Percentiles rank a stretch among this genome's conserved stretches.
phyloP scores from a whole-genome alignment of 768 basidiomycete species.

The Ramaria rubella region DNA sequence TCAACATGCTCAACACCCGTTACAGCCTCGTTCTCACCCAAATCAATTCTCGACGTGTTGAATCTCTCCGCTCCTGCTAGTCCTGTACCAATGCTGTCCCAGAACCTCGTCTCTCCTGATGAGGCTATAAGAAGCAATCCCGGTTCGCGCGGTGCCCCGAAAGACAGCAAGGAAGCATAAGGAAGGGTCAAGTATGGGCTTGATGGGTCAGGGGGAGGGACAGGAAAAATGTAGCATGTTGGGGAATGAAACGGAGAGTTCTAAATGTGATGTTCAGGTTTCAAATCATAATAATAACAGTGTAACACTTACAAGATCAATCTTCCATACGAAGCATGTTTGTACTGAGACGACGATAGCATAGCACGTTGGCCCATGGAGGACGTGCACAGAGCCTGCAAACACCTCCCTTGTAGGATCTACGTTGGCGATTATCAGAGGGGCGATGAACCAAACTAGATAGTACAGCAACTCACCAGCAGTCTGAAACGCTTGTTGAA shows the following conservation, averaged over 20 bases:
- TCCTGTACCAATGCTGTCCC: conserved; percentile 82
- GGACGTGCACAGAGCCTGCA: conserved; percentile 6
- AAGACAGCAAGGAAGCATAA: conserved; percentile 53
- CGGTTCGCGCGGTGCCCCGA: conserved; percentile 66
- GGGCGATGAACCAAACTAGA: too few relatives aligned
- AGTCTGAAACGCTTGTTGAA: conserved; percentile 5
- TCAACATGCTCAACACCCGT: conserved; percentile 63
- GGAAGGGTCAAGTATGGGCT: conserved; percentile 30
- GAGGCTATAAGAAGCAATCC: conserved; percentile 75
- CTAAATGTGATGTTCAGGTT: neutral
- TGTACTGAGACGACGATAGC: conserved; percentile 1
- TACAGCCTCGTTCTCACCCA: conserved; percentile 50
- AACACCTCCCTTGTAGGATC: conserved; percentile 7
- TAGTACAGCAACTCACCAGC: conserved; percentile 1
- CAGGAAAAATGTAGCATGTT: conserved; percentile 12
- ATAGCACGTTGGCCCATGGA: neutral
- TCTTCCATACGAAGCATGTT: conserved; percentile 11
- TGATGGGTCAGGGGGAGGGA: conserved; percentile 5
- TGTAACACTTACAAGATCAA: neutral
- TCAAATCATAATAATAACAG: neutral
- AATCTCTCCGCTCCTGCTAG: conserved; percentile 73
- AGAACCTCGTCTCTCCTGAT: conserved; percentile 70
- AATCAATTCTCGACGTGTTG: conserved; percentile 40
- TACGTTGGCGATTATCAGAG: neutral
- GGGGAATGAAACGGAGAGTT: conserved; percentile 4